A percentile compares a stretch with the other conserved stretches of the same genome.
Evolutionary conservation across 441 rosid species (phyloP).

Genomic region (Syzygium malaccense): DNA sequence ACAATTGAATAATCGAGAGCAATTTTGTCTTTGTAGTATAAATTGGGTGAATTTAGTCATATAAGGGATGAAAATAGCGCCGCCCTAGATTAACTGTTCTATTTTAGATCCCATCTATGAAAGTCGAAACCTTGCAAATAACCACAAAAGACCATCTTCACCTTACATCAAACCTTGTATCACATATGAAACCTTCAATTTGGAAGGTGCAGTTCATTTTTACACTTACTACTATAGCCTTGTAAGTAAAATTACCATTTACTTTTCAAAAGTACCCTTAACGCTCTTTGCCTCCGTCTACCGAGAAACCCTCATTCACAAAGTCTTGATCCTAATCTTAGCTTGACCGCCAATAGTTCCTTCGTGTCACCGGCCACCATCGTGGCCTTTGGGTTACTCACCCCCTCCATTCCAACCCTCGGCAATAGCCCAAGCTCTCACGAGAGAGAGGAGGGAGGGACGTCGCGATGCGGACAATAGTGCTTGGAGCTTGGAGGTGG

Average conservation of each 20-base stretch:
- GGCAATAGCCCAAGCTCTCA: not conserved
- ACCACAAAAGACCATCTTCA: not conserved
- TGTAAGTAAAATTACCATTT: not conserved
- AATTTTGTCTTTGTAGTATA: not conserved
- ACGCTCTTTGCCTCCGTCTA: not conserved
- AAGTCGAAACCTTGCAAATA: not conserved
- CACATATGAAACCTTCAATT: not conserved
- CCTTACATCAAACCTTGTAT: not conserved
- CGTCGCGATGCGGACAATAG: accelerated
- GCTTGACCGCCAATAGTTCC: not conserved
- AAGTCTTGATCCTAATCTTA: not conserved
- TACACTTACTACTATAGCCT: not conserved
- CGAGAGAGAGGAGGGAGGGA: not conserved
- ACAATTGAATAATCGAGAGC: not conserved
- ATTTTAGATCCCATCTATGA: not conserved
- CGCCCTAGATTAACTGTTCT: not conserved
- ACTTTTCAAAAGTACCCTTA: not conserved
- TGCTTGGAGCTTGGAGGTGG: not conserved
- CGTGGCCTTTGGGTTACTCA: not conserved
- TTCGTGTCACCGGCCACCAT: not conserved
- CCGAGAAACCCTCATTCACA: not conserved
- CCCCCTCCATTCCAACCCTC: not conserved
- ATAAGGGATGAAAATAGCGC: not conserved
- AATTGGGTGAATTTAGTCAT: not conserved
- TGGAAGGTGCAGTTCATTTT: not conserved